These are phyloP conservation scores for Candida patagonica DNA, from an alignment of 805 yeast genomes.

Conservation along the genomic window DNA sequence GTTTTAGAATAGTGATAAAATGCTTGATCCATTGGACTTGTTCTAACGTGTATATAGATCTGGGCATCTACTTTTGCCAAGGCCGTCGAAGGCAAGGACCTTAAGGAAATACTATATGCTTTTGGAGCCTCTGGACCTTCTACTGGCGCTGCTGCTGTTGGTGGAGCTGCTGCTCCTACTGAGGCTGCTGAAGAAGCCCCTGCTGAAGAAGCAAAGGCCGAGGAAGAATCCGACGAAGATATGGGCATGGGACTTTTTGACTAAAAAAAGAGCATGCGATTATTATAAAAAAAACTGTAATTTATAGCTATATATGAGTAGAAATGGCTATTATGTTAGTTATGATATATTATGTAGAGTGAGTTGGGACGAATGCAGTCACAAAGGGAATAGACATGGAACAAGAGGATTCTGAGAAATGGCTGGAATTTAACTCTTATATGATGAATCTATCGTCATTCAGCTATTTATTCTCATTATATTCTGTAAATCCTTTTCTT, in stretches of 20 bases:
- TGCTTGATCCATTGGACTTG: neutral
- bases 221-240: conserved; percentile 59
- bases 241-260: conserved; percentile 95
- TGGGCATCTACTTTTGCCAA: conserved; percentile 86
- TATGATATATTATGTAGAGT: too few relatives aligned
- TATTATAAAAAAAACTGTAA: too few relatives aligned
- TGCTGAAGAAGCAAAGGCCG: conserved; percentile 42
- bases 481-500: too few relatives aligned
- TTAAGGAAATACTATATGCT: conserved; percentile 68
- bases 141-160: conserved; percentile 55
- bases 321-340: too few relatives aligned
- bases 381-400: too few relatives aligned
- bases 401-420: too few relatives aligned
- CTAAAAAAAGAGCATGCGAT: too few relatives aligned
- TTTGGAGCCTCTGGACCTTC: conserved; percentile 64
- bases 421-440: too few relatives aligned
- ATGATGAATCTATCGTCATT: too few relatives aligned
- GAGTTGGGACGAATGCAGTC: too few relatives aligned
- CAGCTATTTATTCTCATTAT: too few relatives aligned
- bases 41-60: conserved; percentile 32
- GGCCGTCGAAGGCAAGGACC: conserved; percentile 80
- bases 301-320: too few relatives aligned
- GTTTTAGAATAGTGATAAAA: conserved; percentile 16
- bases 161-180: conserved; percentile 52
- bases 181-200: conserved; percentile 55